Base-by-base conservation (phyloP, 129 eudicot species). In the Silybum marianum region DNA sequence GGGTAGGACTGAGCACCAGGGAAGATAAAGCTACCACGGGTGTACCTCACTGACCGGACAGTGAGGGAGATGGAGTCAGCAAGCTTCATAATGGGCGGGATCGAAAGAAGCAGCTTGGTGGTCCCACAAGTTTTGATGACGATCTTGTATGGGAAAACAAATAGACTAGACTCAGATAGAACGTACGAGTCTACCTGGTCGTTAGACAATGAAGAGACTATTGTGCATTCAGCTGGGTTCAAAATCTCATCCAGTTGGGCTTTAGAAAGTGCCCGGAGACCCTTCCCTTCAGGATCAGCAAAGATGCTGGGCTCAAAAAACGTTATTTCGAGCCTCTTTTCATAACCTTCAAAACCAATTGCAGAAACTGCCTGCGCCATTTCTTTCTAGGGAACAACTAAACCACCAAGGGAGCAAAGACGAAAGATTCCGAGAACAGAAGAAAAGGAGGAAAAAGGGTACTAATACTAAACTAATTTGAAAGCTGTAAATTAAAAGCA, bases 101-200 rank as follows among this genome's bases (percentile, higher is more conserved):
- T 92, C 2, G 99, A 83, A 1, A 74, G 81, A 42, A 95, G 97
- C 82, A 95, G 72, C 81, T 95, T 95, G 44, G 99, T 95, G n/a
- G 99, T 92, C 78, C 99, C 99, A 77, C 99, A 95, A 13, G 99
- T 95, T 88, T 95, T 95, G 84, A 95, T 92, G 85, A 95, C 89
- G 12, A 95, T 78, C 86, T 92, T 95, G 89, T 92, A 92, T 0
- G 99, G 79, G 75, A 84, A 89, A 25, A 95, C 92, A 71, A 95
- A 95, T 23, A 95, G 89, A 84, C 98, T 95, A 0, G 98, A 95
- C 88, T 95, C 97, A 0, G 99, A 95, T 21, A 95, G 93, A 62
- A 95, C 99, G 23, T 95, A 95, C 0, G 99, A 95, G 86, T 95
- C 99, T 0, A 95, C 84, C 34, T 80, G 75, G 8, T 92, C 90